Percentiles rank a stretch among this genome's conserved stretches.
phyloP scores from a whole-genome alignment of 768 basidiomycete species.

The Lepiota subincarnata region DNA sequence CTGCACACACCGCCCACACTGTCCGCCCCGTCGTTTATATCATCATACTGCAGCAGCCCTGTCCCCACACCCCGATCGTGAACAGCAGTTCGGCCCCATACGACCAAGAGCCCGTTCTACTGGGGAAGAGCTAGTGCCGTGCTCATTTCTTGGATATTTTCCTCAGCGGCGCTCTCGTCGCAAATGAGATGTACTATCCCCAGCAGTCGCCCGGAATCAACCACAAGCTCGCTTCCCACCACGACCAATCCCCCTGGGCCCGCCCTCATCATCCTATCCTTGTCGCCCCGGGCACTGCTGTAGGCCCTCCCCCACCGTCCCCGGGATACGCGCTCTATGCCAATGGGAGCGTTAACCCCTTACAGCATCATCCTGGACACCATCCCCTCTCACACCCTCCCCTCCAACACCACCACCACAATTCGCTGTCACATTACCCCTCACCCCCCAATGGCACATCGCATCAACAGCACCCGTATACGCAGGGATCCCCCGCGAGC shows the following conservation, averaged over 20 bases:
- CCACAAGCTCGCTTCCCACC: conserved; percentile 71
- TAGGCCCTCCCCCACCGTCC: conserved; percentile 64
- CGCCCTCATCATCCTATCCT: conserved; percentile 54
- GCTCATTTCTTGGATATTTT: conserved; percentile 11
- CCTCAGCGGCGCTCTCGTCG: conserved; percentile 12
- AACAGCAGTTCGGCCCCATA: neutral
- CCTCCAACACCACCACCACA: conserved; percentile 73
- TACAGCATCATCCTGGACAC: conserved; percentile 60
- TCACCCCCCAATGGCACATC: conserved; percentile 72
- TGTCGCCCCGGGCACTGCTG: conserved; percentile 44
- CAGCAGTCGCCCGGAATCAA: conserved; percentile 79
- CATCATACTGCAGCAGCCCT: neutral
- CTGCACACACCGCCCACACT: neutral
- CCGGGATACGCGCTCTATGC: conserved; percentile 76
- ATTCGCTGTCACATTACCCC: conserved; percentile 71
- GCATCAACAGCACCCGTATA: conserved; percentile 46
- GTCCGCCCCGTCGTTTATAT: neutral
- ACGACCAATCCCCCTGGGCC: conserved; percentile 73
- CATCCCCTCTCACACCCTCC: conserved; percentile 53
- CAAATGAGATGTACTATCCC: conserved; percentile 76
- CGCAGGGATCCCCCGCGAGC: conserved; percentile 45
- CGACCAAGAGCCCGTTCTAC: neutral
- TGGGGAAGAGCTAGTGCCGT: conserved; percentile 1
- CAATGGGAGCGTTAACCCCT: conserved; percentile 57
- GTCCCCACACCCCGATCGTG: neutral